Percentiles rank a stretch among this genome's conserved stretches.
Conservation (phyloP, 169 alveolate species). For the Plasmodium sp. region DNA sequence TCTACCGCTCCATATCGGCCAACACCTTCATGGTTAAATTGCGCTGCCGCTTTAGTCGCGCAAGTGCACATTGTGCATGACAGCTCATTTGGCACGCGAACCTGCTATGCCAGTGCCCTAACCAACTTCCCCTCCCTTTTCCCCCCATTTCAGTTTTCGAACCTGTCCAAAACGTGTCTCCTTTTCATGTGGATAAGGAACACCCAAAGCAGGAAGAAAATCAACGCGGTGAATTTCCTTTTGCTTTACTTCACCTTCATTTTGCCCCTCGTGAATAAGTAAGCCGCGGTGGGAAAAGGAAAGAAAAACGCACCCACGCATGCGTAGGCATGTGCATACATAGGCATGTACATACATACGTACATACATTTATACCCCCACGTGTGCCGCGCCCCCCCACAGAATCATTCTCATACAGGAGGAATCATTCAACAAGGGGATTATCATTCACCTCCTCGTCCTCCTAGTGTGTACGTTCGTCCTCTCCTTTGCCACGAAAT, state of each 20-base stretch:
- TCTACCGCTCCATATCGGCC: conserved; percentile 65
- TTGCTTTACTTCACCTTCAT: conserved; percentile 42
- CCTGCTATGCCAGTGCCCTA: neutral
- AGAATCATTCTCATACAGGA: conserved; percentile 49
- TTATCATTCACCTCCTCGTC: conserved; percentile 6
- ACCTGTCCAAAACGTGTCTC: conserved; percentile 37
- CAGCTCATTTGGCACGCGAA: neutral
- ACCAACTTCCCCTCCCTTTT: neutral
- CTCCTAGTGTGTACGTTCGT: neutral
- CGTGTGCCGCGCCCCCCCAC: neutral
- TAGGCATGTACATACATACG: neutral
- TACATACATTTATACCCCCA: neutral
- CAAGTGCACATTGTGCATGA: neutral
- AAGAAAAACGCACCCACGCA: neutral
- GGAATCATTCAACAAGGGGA: conserved; percentile 13
- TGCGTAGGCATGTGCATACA: neutral
- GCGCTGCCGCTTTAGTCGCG: neutral
- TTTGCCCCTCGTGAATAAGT: conserved; percentile 59
- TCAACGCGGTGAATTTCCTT: conserved; percentile 21
- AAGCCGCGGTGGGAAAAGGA: neutral
- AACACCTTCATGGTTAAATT: conserved; percentile 52
- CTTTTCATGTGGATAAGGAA: conserved; percentile 47
- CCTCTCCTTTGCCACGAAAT: conserved; percentile 14
- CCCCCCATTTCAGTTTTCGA: conserved; percentile 12
- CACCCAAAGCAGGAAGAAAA: conserved; percentile 8